phyloP scores from a whole-genome alignment of 2,329 filamentous ascomycete genomes.

The Neonectria coccinea region DNA sequence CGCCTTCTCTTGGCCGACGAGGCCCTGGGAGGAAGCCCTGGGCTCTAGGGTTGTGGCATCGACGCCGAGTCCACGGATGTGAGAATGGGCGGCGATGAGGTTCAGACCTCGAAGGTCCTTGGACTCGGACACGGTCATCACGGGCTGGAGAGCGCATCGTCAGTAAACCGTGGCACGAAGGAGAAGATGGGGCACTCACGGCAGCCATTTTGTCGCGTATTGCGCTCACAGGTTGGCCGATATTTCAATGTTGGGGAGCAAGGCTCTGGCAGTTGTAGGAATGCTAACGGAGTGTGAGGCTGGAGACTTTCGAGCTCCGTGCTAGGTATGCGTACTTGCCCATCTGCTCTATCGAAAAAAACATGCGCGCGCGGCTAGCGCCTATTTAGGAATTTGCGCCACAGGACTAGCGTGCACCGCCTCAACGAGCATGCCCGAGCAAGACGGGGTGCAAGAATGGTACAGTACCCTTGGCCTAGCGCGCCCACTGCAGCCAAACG shows the following conservation, averaged over 20 bases:
- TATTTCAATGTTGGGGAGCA: conserved; percentile 29
- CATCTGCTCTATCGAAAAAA: conserved; percentile 28
- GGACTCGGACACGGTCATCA: conserved; percentile 88
- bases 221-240: conserved; percentile 32
- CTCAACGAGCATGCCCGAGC: neutral
- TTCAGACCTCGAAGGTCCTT: conserved; percentile 97
- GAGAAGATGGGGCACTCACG: conserved; percentile 54
- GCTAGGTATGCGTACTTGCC: conserved; percentile 26
- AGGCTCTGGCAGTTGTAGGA: conserved; percentile 23
- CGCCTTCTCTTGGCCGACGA: conserved; percentile 96
- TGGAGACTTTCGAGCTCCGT: conserved; percentile 37
- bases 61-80: conserved; percentile 95
- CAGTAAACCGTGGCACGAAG: conserved; percentile 27
- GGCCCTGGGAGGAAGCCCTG: conserved; percentile 84
- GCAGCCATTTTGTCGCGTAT: conserved; percentile 61
- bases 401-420: conserved; percentile 30
- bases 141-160: conserved; percentile 57
- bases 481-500: neutral
- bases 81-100: conserved; percentile 97
- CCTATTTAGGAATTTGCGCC: conserved; percentile 28
- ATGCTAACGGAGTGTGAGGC: conserved; percentile 27
- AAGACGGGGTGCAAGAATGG: too few relatives aligned
- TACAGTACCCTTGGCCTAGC: neutral
- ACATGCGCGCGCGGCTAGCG: conserved; percentile 35
- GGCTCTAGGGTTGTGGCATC: conserved; percentile 92